phyloP scores from a whole-genome alignment of 2,329 filamentous ascomycete species.

The Fusarium udum region DNA sequence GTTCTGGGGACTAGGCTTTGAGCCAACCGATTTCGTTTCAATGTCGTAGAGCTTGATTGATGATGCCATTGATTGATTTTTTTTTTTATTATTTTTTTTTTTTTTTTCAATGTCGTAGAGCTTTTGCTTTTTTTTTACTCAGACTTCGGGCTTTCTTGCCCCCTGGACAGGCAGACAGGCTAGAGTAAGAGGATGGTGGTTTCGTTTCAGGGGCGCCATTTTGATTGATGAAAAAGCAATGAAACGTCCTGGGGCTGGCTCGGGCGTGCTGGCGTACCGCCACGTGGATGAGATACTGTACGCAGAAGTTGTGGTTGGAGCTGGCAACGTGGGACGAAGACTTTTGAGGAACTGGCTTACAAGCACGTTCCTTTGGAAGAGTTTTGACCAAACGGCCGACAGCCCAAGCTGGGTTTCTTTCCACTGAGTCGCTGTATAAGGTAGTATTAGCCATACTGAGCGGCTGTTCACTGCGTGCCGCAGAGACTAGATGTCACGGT shows the following conservation, averaged over 20 bases:
- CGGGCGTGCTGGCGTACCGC: slow-evolving; percentile 27
- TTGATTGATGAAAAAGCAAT: slow-evolving; percentile 23
- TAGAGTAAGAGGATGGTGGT: slow-evolving; percentile 1
- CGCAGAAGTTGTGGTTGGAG: slow-evolving; percentile 3
- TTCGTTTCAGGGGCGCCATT: slow-evolving; percentile 27
- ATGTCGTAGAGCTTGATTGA: too few species aligned
- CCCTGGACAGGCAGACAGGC: slow-evolving; percentile 13
- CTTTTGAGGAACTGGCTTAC: slow-evolving; percentile 9
- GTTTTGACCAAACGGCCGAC: neutral
- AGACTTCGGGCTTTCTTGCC: slow-evolving; percentile 20
- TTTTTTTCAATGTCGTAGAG: slow-evolving; percentile 37
- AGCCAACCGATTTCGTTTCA: slow-evolving; percentile 42
- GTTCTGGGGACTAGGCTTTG: slow-evolving; percentile 24
- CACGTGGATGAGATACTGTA: slow-evolving; percentile 37
- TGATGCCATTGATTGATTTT: too few species aligned
- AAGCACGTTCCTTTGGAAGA: slow-evolving; percentile 4
- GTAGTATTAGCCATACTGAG: neutral
- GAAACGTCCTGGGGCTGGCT: slow-evolving; percentile 25
- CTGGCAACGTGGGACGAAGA: slow-evolving; percentile 18
- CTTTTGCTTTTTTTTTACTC: slow-evolving; percentile 40
- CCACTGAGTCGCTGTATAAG: neutral
- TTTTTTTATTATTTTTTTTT: too few species aligned
- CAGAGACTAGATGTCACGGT: slow-evolving; percentile 21
- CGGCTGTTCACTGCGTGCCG: slow-evolving; percentile 6
- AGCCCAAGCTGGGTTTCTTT: neutral